These are phyloP conservation scores for Lasiosphaeria ovina DNA, from an alignment of 495 filamentous ascomycete genomes.

Conservation along the genomic window DNA sequence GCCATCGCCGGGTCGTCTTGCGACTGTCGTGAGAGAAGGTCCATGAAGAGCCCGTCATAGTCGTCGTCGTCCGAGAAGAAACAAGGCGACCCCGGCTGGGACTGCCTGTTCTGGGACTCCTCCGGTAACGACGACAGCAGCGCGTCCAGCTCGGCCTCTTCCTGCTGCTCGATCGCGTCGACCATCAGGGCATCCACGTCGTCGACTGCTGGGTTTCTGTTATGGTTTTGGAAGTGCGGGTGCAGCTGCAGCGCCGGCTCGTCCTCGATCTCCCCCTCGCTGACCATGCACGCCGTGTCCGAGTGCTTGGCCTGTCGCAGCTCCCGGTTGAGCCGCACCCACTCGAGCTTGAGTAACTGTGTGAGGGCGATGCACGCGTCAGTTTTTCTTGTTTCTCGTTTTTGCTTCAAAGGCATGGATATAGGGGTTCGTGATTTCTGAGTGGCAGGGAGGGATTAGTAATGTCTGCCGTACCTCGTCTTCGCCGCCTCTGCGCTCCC, in stretches of 20 bases:
- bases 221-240: constrained; percentile 13
- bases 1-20: constrained; percentile 1
- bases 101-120: background rate
- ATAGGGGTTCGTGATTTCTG: background rate
- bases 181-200: constrained; percentile 44
- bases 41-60: constrained; percentile 60
- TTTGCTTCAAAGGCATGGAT: background rate
- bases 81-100: constrained; percentile 8
- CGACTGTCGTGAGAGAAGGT: constrained; percentile 28
- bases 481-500: constrained; percentile 66
- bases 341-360: constrained; percentile 51
- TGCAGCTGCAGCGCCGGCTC: constrained; percentile 17
- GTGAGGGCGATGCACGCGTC: constrained; percentile 9
- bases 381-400: constrained; percentile 4
- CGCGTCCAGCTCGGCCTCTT: constrained; percentile 60
- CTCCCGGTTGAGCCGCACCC: constrained; percentile 38
- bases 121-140: constrained; percentile 38
- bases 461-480: constrained; percentile 61
- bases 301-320: constrained; percentile 47
- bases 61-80: constrained; percentile 55
- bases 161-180: constrained; percentile 49
- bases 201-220: constrained; percentile 38
- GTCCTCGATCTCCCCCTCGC: constrained; percentile 45
- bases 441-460: background rate
- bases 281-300: constrained; percentile 47